Conservation (phyloP, 345 rosid species). For the Camelina sativa region DNA sequence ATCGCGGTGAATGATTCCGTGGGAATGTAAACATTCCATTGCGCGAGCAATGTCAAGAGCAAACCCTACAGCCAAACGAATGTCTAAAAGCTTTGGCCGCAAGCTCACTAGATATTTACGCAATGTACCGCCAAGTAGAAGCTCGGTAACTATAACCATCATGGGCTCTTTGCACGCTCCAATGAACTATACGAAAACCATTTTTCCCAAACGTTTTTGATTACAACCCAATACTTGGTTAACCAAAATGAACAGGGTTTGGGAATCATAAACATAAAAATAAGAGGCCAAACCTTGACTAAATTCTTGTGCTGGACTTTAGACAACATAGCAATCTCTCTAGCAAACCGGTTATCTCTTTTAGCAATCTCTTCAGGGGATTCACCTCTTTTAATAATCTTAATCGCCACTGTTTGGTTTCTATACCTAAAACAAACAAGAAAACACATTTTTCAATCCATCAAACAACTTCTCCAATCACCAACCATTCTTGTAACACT, state of each 20-base stretch:
- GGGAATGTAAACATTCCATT: conserved; percentile 95
- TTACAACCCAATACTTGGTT: conserved; percentile 10
- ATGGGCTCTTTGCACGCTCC: conserved; percentile 97
- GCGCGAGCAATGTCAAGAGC: conserved; percentile 99
- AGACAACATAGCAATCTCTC: conserved; percentile 92
- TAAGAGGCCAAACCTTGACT: conserved; percentile 66
- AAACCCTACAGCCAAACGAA: conserved; percentile 69
- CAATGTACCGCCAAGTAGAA: conserved; percentile 82
- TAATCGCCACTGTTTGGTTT: conserved; percentile 86
- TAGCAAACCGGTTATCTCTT: conserved; percentile 73
- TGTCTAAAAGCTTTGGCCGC: conserved; percentile 76
- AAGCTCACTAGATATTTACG: conserved; percentile 74
- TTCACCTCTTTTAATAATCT: conserved; percentile 78
- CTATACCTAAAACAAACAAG: conserved; percentile 58
- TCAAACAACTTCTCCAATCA: not conserved
- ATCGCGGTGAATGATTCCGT: conserved; percentile 97
- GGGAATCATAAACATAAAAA: not conserved
- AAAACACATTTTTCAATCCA: not conserved
- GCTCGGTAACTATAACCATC: conserved; percentile 98
- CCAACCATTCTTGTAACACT: not conserved
- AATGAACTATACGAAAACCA: conserved; percentile 63
- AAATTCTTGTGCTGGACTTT: conserved; percentile 91
- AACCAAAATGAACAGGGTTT: conserved; percentile 27
- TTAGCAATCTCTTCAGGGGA: conserved; percentile 83
- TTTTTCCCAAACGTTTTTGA: not conserved